Conservation (phyloP, 495 filamentous ascomycete species). For the Aspergillus conjunctus region DNA sequence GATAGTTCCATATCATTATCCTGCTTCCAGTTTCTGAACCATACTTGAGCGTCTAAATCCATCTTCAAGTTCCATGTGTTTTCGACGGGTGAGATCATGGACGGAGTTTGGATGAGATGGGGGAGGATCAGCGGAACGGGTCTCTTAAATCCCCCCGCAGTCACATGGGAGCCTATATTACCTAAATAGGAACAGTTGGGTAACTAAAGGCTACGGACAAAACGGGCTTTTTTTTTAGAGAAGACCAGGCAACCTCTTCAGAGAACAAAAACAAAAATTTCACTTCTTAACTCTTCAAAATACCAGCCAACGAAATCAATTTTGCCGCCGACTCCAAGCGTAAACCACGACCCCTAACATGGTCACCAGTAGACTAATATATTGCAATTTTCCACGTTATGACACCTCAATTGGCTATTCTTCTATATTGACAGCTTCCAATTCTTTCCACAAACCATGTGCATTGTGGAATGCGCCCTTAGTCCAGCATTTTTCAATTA, state of each 20-base stretch:
- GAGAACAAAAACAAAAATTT: too few relatives aligned
- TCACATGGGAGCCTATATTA: background rate
- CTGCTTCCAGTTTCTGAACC: background rate
- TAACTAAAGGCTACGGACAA: too few relatives aligned
- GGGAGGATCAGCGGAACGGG: too few relatives aligned
- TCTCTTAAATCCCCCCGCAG: background rate
- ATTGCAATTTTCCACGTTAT: too few relatives aligned
- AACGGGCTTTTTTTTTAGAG: too few relatives aligned
- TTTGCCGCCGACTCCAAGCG: too few relatives aligned
- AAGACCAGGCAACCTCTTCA: too few relatives aligned
- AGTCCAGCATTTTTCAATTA: slow-evolving; percentile 38
- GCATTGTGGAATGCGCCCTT: background rate
- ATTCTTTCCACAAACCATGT: too few relatives aligned
- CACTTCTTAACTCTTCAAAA: background rate
- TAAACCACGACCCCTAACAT: too few relatives aligned
- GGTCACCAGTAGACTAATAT: too few relatives aligned
- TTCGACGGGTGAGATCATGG: background rate
- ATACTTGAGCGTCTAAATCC: background rate
- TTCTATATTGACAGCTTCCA: too few relatives aligned
- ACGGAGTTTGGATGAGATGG: background rate
- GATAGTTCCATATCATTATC: background rate
- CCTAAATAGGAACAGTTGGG: background rate
- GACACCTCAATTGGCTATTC: too few relatives aligned
- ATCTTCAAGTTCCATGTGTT: background rate
- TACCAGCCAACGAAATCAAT: background rate